A percentile compares a stretch with the other conserved stretches of the same genome.
These are phyloP conservation scores for Chamaecyparis obtusa DNA, from an alignment of 75 land plant genomes.

Conservation along the genomic window DNA sequence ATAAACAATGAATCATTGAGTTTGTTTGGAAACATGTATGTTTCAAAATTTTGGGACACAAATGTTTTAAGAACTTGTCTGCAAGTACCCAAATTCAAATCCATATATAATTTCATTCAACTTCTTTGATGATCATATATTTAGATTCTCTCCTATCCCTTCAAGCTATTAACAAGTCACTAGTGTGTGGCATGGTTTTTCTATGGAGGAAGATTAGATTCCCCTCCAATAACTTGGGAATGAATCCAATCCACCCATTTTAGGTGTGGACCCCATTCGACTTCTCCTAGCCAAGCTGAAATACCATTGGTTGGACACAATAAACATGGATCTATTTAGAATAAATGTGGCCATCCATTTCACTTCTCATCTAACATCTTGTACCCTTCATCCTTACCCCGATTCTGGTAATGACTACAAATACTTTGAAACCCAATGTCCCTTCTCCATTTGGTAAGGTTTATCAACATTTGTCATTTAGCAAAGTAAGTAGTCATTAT, in stretches of 20 bases:
- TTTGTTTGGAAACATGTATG: too few relatives aligned
- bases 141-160: too few relatives aligned
- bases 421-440: not conserved
- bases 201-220: not conserved
- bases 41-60: too few relatives aligned
- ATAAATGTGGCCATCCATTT: not conserved
- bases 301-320: not conserved
- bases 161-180: too few relatives aligned
- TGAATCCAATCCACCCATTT: too few relatives aligned
- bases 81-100: too few relatives aligned
- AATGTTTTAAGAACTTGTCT: too few relatives aligned
- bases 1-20: too few relatives aligned
- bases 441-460: not conserved
- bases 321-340: not conserved
- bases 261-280: not conserved
- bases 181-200: too few relatives aligned
- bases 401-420: not conserved
- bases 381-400: not conserved
- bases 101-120: too few relatives aligned
- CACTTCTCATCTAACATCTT: not conserved
- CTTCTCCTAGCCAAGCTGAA: not conserved
- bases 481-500: not conserved
- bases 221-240: not conserved
- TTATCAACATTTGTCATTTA: not conserved
- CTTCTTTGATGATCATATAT: too few relatives aligned